These are phyloP conservation scores for Phytopythium vexans DNA, from an alignment of 352 stramenopile genomes.

Conservation along the genomic window DNA sequence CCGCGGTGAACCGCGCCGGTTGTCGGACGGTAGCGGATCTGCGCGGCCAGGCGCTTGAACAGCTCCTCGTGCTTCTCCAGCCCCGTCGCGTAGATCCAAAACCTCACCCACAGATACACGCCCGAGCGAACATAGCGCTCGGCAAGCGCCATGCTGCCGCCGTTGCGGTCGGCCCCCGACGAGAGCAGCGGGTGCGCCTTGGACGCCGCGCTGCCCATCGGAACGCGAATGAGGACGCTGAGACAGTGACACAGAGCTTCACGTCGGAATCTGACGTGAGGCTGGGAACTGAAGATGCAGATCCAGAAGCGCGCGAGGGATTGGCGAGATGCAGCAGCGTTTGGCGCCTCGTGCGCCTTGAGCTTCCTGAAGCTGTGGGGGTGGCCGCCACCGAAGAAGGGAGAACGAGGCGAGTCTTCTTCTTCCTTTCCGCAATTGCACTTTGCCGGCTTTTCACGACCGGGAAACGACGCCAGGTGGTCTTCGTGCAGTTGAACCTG, in stretches of 20 bases:
- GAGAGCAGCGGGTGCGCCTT: neutral
- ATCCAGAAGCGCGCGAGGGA: too few species aligned
- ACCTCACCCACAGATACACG: constrained; percentile 57
- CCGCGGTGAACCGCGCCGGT: constrained; percentile 18
- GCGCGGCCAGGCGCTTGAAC: constrained; percentile 32
- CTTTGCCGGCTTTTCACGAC: too few species aligned
- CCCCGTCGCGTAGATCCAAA: constrained; percentile 78
- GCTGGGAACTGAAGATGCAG: too few species aligned
- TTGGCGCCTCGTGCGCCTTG: too few species aligned
- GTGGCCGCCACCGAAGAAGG: too few species aligned
- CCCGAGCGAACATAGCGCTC: neutral
- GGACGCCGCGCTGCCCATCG: neutral
- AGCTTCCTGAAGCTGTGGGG: too few species aligned
- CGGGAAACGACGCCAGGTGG: too few species aligned
- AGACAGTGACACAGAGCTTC: too few species aligned
- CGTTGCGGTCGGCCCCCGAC: neutral
- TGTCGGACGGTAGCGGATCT: constrained; percentile 53
- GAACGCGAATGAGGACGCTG: neutral
- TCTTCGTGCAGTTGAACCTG: constrained; percentile 2
- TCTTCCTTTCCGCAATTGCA: too few species aligned
- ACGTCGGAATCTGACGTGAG: too few species aligned
- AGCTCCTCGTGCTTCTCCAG: constrained; percentile 63
- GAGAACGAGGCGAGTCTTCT: too few species aligned
- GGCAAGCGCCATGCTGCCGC: neutral
- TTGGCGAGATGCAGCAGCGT: too few species aligned